phyloP scores from a whole-genome alignment of 306 rosid species.

The Vigna mungo region DNA sequence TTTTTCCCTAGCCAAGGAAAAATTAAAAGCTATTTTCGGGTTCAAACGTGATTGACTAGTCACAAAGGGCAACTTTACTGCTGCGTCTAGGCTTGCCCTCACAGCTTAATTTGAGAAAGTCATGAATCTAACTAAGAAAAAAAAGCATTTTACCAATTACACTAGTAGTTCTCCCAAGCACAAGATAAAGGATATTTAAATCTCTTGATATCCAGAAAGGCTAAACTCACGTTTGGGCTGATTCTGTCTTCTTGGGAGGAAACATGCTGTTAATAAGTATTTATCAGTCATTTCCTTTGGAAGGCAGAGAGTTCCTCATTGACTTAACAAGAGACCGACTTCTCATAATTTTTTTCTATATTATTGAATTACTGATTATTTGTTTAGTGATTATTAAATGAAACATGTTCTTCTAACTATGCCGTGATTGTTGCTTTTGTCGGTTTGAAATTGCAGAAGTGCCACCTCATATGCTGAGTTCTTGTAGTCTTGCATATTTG shows the following conservation, averaged over 20 bases:
- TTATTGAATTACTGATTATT: background rate
- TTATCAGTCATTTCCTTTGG: conserved; percentile 4
- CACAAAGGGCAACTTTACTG: no score
- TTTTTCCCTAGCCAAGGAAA: no score
- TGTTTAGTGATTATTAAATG: conserved; percentile 18
- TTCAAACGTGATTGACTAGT: no score
- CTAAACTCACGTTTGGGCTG: no score
- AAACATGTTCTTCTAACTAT: background rate
- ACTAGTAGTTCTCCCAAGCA: background rate
- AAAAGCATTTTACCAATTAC: background rate
- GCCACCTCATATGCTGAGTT: conserved; percentile 14
- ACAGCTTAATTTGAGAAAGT: no score
- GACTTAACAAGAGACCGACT: background rate
- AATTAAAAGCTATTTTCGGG: no score
- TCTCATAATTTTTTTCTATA: conserved; percentile 15
- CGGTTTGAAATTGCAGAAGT: conserved; percentile 37
- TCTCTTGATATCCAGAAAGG: background rate
- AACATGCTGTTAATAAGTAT: background rate
- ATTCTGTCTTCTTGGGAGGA: conserved; percentile 4
- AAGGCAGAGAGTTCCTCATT: background rate
- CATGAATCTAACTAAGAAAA: background rate
- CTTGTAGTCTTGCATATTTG: conserved; percentile 3
- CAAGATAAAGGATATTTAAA: background rate
- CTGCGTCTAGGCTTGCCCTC: no score
- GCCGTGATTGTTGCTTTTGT: background rate